phyloP scores from a whole-genome alignment of 495 filamentous ascomycete genomes.

The Hypoxylon lienhwacheense region DNA sequence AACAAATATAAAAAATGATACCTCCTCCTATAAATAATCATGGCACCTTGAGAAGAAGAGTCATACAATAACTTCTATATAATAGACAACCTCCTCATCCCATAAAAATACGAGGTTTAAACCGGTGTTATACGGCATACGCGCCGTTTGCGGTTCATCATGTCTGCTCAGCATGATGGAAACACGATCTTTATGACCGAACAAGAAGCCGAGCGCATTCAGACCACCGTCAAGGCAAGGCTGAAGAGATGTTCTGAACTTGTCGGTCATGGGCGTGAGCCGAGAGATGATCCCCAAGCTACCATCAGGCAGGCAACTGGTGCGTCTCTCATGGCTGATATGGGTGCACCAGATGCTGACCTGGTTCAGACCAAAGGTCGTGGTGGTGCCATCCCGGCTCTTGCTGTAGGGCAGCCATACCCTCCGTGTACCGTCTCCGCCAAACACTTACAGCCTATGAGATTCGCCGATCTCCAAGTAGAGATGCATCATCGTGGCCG shows the following conservation, averaged over 20 bases:
- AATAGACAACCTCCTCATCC: too few species aligned
- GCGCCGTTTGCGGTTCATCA: constrained; percentile 7
- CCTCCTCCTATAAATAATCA: too few species aligned
- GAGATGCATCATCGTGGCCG: constrained; percentile 52
- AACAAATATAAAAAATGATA: too few species aligned
- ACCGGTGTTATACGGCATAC: not conserved
- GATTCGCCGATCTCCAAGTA: constrained; percentile 38
- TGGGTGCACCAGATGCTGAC: constrained; percentile 32
- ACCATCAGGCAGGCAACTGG: constrained; percentile 35
- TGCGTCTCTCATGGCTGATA: constrained; percentile 41
- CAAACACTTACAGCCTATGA: constrained; percentile 38
- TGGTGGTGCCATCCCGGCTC: constrained; percentile 23
- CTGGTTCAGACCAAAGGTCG: constrained; percentile 13
- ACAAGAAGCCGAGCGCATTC: constrained; percentile 38
- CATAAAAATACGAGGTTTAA: too few species aligned
- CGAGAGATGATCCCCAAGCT: constrained; percentile 25
- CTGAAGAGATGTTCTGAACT: constrained; percentile 34
- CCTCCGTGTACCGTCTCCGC: constrained; percentile 38
- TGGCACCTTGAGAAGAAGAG: too few species aligned
- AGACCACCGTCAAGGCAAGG: constrained; percentile 29
- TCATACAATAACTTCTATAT: too few species aligned
- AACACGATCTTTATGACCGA: constrained; percentile 41
- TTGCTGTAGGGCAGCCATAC: constrained; percentile 40
- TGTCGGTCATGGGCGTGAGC: constrained; percentile 28
- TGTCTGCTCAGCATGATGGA: constrained; percentile 23